Evolutionary conservation across 2,329 filamentous ascomycete species (phyloP), one percentile per base, ranked within the genome.

Genomic region (Pseudogymnoascus verrucosus): DNA sequence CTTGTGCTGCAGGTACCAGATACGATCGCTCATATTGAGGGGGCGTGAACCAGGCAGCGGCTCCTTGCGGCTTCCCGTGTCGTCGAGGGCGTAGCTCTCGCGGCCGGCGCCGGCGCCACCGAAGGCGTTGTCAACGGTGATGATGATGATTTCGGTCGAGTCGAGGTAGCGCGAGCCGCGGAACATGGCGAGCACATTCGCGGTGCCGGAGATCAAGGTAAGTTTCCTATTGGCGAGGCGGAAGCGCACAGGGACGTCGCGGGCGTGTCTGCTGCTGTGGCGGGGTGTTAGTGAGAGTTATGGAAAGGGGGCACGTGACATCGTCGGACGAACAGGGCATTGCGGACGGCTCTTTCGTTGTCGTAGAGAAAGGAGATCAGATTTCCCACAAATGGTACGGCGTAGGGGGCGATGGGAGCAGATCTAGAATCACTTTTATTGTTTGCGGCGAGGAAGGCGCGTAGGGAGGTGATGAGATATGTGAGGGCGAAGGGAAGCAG

Each of bases 371-470:
- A 70, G 2, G 63, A 14, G 10, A 68, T 19, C 4, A 69, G 31
- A 23, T 70, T 68, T 4, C 67, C 68, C 11, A 69, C 54, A 5
- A 64, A 47, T 11, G 68, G 68, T 12, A 67, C 40, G 1, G 61
- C 31, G 7, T 68, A 69, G 1, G 68, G 68, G 7, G 64, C 59
- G n/a, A 67, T 65, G 2, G 68, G 67, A 4, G 66, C 66, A 10
- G 39, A 34, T 61, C 64, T 67, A 8, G 23, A 36, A 23, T 63
- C 34, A 7, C 62, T 36, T 42, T 59, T 64, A 34, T 57, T 34
- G n/a, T 57, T 57, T 19, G 47, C 28, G n/a, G 47, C 47, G n/a
- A 57, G 28, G 11, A 57, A 34, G n/a, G 47, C 47, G 26, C 26
- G 47, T 0, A 34, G n/a, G 5, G 47, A 57, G 28, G 47, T 57